These are phyloP conservation scores for Euphorbia pulcherrima DNA, from an alignment of 345 rosid genomes.

Conservation along the genomic window DNA sequence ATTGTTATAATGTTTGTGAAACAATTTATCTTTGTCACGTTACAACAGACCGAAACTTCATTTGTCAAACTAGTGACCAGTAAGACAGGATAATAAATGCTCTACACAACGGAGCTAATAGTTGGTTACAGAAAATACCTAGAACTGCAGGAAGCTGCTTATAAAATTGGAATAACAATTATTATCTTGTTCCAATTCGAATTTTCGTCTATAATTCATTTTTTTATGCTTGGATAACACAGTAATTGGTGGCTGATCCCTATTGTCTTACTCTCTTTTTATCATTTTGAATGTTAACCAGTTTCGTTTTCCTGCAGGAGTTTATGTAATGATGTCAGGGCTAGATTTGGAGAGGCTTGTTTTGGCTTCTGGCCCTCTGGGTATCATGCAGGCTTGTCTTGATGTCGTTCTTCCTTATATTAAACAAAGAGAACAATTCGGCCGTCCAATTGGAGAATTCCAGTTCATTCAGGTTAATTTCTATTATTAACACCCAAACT, in stretches of 20 bases:
- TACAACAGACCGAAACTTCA: neutral
- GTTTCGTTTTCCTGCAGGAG: conserved; percentile 48
- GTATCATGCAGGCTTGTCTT: conserved; percentile 95
- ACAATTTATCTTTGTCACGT: neutral
- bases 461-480: conserved; percentile 80
- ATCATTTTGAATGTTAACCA: neutral
- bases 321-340: conserved; percentile 92
- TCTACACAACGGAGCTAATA: neutral
- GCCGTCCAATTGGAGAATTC: conserved; percentile 84
- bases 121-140: neutral
- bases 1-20: neutral
- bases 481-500: conserved; percentile 1
- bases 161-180: conserved; percentile 1
- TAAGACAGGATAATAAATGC: neutral
- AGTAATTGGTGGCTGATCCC: neutral
- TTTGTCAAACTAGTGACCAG: neutral
- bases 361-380: conserved; percentile 86
- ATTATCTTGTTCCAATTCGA: neutral
- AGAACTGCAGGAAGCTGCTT: neutral
- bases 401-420: conserved; percentile 90
- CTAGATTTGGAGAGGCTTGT: conserved; percentile 94
- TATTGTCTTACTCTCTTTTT: neutral
- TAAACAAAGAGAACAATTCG: conserved; percentile 78
- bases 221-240: conserved; percentile 10
- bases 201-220: neutral